phyloP scores from a whole-genome alignment of 2,329 filamentous ascomycete species.

The Verticillium albo-atrum region DNA sequence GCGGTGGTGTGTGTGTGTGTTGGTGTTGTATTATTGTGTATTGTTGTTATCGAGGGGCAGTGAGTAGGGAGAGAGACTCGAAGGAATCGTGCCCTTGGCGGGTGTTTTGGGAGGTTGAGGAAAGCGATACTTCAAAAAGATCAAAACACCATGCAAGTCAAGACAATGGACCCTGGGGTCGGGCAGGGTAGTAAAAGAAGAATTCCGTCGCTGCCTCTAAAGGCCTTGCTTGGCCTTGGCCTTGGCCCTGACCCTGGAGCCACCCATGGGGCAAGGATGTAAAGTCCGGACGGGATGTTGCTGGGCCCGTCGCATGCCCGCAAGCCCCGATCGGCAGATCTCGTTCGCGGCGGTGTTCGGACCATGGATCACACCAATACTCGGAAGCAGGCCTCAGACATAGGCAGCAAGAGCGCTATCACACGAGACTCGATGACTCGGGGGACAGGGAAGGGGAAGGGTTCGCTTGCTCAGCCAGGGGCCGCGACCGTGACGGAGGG shows the following conservation, averaged over 20 bases:
- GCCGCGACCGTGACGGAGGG: too few relatives aligned
- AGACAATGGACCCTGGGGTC: background rate
- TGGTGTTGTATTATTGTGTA: background rate
- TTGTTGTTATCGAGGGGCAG: too few relatives aligned
- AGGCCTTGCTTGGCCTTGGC: too few relatives aligned
- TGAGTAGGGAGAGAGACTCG: background rate
- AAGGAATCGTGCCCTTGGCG: background rate
- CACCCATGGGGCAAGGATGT: background rate
- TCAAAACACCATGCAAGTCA: background rate
- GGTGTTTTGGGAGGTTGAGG: background rate
- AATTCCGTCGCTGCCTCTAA: too few relatives aligned
- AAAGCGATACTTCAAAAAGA: background rate
- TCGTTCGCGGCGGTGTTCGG: background rate
- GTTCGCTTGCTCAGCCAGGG: background rate
- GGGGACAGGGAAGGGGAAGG: too few relatives aligned
- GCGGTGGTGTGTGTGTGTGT: background rate
- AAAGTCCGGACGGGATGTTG: background rate
- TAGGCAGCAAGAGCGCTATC: too few relatives aligned
- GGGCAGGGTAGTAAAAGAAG: background rate
- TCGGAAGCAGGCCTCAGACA: background rate
- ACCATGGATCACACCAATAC: too few relatives aligned
- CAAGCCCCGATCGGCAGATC: background rate
- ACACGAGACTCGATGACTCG: background rate
- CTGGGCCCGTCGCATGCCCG: background rate
- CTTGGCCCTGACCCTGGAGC: too few relatives aligned